phyloP scores from a whole-genome alignment of 1,284 basidiomycete species.

The Ceratobasidium sp. region DNA sequence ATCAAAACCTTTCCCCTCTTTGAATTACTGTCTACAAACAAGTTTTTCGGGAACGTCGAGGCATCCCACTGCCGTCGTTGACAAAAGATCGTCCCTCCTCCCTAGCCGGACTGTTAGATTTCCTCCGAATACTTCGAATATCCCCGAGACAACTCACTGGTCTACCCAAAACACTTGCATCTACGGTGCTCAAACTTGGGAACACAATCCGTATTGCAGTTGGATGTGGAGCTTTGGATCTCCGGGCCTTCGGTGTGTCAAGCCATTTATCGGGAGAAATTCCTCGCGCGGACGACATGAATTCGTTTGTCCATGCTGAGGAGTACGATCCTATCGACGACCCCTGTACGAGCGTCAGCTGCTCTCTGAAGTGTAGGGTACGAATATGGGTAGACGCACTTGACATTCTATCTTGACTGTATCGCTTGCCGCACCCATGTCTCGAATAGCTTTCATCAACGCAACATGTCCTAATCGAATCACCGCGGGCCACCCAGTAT shows the following conservation, averaged over 20 bases:
- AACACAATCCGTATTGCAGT: conserved; percentile 73
- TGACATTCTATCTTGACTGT: conserved; percentile 77
- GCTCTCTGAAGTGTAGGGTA: neutral
- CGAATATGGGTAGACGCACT: conserved; percentile 58
- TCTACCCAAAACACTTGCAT: conserved; percentile 71
- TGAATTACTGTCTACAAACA: conserved; percentile 80
- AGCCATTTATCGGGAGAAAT: conserved; percentile 61
- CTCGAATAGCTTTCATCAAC: conserved; percentile 77
- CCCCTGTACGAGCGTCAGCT: conserved; percentile 66
- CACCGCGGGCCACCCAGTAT: conserved; percentile 77
- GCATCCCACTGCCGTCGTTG: conserved; percentile 73
- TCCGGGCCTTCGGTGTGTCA: conserved; percentile 67
- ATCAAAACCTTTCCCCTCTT: conserved; percentile 78
- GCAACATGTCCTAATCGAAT: conserved; percentile 74
- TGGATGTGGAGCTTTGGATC: conserved; percentile 72
- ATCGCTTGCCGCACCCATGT: conserved; percentile 67
- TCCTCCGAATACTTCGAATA: neutral
- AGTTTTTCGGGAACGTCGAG: conserved; percentile 74
- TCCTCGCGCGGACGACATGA: conserved; percentile 77
- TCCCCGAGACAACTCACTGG: conserved; percentile 59
- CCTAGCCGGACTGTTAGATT: conserved; percentile 64
- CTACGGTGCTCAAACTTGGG: conserved; percentile 74
- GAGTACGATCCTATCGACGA: conserved; percentile 81
- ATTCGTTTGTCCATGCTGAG: conserved; percentile 85
- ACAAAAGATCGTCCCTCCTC: conserved; percentile 80